Percentiles rank a stretch among this genome's conserved stretches.
phyloP scores from a whole-genome alignment of 495 filamentous ascomycete species.

The Podospora sp. region DNA sequence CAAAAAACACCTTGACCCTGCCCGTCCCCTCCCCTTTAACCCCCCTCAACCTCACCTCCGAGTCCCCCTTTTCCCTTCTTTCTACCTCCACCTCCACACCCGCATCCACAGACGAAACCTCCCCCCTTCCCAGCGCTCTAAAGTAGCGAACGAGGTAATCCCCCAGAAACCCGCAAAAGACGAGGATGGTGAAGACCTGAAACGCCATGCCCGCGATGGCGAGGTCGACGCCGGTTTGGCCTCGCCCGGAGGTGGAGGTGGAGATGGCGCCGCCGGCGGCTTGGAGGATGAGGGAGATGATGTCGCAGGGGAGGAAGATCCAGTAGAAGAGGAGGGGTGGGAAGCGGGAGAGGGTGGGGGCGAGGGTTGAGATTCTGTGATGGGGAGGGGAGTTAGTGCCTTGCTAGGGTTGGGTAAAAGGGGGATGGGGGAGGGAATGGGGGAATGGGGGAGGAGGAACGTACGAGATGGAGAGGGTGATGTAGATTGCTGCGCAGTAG shows the following conservation, averaged over 20 bases:
- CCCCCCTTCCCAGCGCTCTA: constrained; percentile 8
- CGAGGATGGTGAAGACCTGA: constrained; percentile 48
- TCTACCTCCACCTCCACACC: no score
- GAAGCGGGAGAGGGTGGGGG: constrained; percentile 44
- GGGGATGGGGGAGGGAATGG: not conserved
- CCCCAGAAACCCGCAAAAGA: constrained; percentile 43
- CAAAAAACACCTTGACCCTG: constrained; percentile 44
- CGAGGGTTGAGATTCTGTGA: constrained; percentile 47
- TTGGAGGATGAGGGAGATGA: constrained; percentile 55
- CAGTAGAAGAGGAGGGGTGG: constrained; percentile 50
- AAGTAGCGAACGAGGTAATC: constrained; percentile 47
- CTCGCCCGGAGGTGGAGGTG: constrained; percentile 30
- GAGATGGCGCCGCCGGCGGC: constrained; percentile 53
- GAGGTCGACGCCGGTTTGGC: constrained; percentile 47
- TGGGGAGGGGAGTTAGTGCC: not conserved
- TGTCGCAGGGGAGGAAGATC: constrained; percentile 58
- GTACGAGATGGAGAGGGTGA: constrained; percentile 25
- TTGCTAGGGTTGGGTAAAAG: not conserved
- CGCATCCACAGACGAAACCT: not conserved
- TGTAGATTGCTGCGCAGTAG: not conserved
- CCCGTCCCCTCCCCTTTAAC: not conserved
- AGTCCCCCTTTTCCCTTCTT: no score
- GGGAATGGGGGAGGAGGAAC: not conserved
- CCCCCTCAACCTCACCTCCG: not conserved
- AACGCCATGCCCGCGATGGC: constrained; percentile 51